Base-by-base conservation (phyloP, 768 basidiomycete species). In the Suillus americanus region DNA sequence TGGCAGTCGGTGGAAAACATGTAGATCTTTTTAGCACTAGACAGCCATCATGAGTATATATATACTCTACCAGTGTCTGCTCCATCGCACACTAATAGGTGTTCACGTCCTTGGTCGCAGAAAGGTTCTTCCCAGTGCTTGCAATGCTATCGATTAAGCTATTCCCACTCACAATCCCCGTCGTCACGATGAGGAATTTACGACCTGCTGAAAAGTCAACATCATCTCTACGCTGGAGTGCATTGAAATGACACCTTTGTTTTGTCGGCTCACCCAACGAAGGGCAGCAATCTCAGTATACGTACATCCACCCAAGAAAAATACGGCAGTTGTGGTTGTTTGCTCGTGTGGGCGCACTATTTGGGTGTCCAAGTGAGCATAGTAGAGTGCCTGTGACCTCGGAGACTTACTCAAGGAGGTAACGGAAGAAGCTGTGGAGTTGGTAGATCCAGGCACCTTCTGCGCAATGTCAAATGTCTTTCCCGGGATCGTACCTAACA, bases 281-380 rank as follows among this genome's bases (percentile, higher is more conserved):
- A 99, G 75, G 7, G 97, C 97, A 43, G 97, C 90, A 65, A 99
- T 95, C 79, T 99, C 97, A 10, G 97, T 97, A 70, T 93, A 97
- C 14, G 97, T 99, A 75, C 95, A 95, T 5, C 97, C 97, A 33
- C 97, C 97, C 38, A 99, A 78, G 85, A 99, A 98, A 79, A 98
- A 97, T 12, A 99, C 92, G 20, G 97, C 85, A 3, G 95, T 97
- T 6, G 90, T 97, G 9, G 88, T 91, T 3, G 85, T 79, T 70
- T 85, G 83, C 66, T 89, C 91, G 59, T 80, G 81, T 1, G 82
- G 75, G 64, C 78, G 78, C 62, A 82, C 85, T 87, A 67, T 57
- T 59, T 60, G 66, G 60, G 40, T 60, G 61, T 64, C 6, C 25
- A 65, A 57, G 33, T 25, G 20, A 30, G 53, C 61, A 14, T 12